Evolutionary conservation across 2,329 filamentous ascomycete genomes (phyloP).

Genomic region (Aureobasidium namibiae): DNA sequence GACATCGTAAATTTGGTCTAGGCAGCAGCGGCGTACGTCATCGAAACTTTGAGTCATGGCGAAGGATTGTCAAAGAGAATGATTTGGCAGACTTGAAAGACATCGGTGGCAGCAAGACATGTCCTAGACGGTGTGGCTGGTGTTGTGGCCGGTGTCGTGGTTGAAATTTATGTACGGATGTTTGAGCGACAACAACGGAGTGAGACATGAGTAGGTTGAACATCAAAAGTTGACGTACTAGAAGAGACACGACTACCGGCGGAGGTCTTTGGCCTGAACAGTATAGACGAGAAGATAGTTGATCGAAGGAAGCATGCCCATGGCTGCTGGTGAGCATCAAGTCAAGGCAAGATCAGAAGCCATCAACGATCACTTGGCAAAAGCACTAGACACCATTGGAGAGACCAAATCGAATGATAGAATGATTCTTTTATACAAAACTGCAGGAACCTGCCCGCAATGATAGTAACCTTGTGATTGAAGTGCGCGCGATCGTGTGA

Average conservation of each 20-base stretch:
- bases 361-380: background rate
- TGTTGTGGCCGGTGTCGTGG: background rate
- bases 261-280: no score
- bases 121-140: background rate
- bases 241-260: background rate
- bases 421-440: slow-evolving; percentile 10
- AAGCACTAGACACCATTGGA: background rate
- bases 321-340: background rate
- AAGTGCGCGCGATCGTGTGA: slow-evolving; percentile 5
- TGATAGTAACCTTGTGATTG: background rate
- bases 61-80: background rate
- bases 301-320: background rate
- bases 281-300: background rate
- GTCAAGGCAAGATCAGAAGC: background rate
- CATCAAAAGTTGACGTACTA: background rate
- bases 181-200: background rate
- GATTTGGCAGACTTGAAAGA: background rate
- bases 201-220: background rate
- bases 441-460: slow-evolving; percentile 9
- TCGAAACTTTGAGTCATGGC: background rate
- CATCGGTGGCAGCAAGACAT: background rate
- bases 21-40: background rate
- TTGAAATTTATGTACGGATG: background rate
- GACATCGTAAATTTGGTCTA: background rate
- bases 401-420: background rate